Percentiles rank a stretch among this genome's conserved stretches.
Evolutionary conservation across 2,329 filamentous ascomycete genomes (phyloP).

Genomic region (Pseudogymnoascus sp.): DNA sequence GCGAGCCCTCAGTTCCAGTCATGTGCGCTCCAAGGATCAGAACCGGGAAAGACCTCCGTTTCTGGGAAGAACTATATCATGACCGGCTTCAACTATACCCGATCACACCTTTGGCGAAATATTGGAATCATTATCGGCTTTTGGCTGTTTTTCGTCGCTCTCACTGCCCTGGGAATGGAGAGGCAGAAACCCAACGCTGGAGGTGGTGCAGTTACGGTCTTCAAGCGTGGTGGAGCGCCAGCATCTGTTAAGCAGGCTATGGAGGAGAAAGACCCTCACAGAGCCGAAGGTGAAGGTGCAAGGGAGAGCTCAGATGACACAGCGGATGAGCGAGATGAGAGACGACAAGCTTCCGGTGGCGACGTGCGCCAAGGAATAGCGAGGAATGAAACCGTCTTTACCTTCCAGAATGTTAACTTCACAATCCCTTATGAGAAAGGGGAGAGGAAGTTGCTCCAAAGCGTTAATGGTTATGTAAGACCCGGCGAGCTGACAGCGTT

Average conservation of each 20-base stretch:
- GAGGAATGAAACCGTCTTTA: slow-evolving; percentile 54
- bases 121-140: slow-evolving; percentile 46
- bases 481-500: slow-evolving; percentile 56
- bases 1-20: slow-evolving; percentile 41
- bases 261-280: slow-evolving; percentile 41
- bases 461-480: slow-evolving; percentile 55
- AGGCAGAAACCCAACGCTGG: slow-evolving; percentile 51
- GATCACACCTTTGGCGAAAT: slow-evolving; percentile 54
- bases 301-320: slow-evolving; percentile 20
- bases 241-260: slow-evolving; percentile 43
- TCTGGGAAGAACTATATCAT: slow-evolving; percentile 49
- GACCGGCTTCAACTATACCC: slow-evolving; percentile 46
- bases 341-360: slow-evolving; percentile 23
- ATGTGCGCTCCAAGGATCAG: slow-evolving; percentile 52
- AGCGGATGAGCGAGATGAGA: slow-evolving; percentile 16
- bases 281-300: slow-evolving; percentile 24
- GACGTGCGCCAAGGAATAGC: slow-evolving; percentile 42
- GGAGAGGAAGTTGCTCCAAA: slow-evolving; percentile 49
- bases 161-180: slow-evolving; percentile 36
- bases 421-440: slow-evolving; percentile 62
- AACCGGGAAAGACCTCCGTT: slow-evolving; percentile 45
- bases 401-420: slow-evolving; percentile 55
- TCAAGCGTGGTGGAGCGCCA: slow-evolving; percentile 57
- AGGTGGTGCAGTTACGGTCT: slow-evolving; percentile 52
- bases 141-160: slow-evolving; percentile 40